Base-by-base conservation (phyloP, 805 yeast species). In the Pichia ethanolica region DNA sequence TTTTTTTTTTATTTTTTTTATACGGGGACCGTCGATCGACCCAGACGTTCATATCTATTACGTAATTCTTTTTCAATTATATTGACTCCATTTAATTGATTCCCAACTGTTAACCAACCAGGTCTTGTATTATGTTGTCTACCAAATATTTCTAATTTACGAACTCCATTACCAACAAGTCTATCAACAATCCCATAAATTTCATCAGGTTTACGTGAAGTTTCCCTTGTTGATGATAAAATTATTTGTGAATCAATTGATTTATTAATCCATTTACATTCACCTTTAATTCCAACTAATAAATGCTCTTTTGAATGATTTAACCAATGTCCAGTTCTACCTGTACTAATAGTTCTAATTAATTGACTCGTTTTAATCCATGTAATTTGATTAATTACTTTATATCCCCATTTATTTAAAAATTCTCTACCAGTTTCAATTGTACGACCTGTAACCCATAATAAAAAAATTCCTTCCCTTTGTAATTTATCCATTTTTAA, bases 391-490 rank as follows among this genome's bases (percentile, higher is more conserved):
- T 89, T 91, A 26, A 78, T 68, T 5, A 84, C 79, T 36, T 67
- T 62, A 62, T 90, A 90, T 1, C 97, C 97, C 96, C 97, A 89
- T 51, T 77, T 79, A 5, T 63, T 64, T 48, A 90, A 69, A 7
- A 90, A 87, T 49, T 79, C 78, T 39, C 95, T 75, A 1, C 98
- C 98, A 25, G 86, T 72, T 57, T 91, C 97, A 56, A 89, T 82
- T 10, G 97, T 89, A 42, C 98, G 74, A 1, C 97, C 97, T 1
- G 98, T 91, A 10, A 91, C 97, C 98, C 97, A 90, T 28, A 90
- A 73, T 53, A 89, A 72, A 41, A 89, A 68, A 2, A 90, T 69
- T 0, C 98, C 98, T 59, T 88, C 95, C 48, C 81, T 83, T 62
- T 89, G 97, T 35, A 90, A 71, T 42, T 74, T 67, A 36, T 77